Percentiles rank a stretch among this genome's conserved stretches.
These are phyloP conservation scores for Chloris gayana DNA, from an alignment of 176 grass and related monocot genomes.

Conservation along the genomic window DNA sequence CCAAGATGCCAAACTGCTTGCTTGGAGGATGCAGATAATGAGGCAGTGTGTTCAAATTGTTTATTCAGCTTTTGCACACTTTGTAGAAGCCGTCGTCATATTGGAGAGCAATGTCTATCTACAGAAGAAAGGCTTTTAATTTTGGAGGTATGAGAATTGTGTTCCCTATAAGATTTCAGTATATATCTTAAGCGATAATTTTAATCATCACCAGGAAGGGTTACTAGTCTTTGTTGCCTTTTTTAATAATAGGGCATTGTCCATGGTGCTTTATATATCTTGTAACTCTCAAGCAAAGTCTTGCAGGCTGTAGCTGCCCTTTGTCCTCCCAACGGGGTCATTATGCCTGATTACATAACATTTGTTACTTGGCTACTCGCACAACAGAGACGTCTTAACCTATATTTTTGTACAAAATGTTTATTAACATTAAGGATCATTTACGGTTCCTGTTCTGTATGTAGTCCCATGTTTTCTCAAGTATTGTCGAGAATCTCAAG, in stretches of 20 bases:
- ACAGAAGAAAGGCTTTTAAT: conserved; percentile 59
- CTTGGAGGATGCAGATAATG: conserved; percentile 69
- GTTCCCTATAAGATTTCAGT: neutral
- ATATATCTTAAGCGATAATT: neutral
- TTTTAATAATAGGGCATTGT: neutral
- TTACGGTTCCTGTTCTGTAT: conserved; percentile 1
- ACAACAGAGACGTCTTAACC: too few species aligned
- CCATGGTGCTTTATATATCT: conserved; percentile 9
- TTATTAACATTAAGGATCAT: neutral
- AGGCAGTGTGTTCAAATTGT: conserved; percentile 79
- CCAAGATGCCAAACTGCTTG: conserved; percentile 82
- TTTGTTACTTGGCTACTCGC: neutral
- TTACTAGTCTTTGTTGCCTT: neutral
- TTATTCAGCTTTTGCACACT: conserved; percentile 84
- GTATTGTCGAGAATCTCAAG: conserved; percentile 9
- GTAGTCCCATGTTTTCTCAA: neutral
- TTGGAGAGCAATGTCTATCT: conserved; percentile 65
- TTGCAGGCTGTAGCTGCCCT: neutral
- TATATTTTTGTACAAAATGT: too few species aligned
- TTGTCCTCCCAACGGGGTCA: too few species aligned
- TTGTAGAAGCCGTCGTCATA: conserved; percentile 74
- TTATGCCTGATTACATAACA: too few species aligned
- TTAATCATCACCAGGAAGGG: neutral
- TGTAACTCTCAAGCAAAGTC: conserved; percentile 22
- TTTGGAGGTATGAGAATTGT: conserved; percentile 57